A percentile compares a stretch with the other conserved stretches of the same genome.
Conservation (phyloP, 768 basidiomycete genomes). For the Pholiota molesta region DNA sequence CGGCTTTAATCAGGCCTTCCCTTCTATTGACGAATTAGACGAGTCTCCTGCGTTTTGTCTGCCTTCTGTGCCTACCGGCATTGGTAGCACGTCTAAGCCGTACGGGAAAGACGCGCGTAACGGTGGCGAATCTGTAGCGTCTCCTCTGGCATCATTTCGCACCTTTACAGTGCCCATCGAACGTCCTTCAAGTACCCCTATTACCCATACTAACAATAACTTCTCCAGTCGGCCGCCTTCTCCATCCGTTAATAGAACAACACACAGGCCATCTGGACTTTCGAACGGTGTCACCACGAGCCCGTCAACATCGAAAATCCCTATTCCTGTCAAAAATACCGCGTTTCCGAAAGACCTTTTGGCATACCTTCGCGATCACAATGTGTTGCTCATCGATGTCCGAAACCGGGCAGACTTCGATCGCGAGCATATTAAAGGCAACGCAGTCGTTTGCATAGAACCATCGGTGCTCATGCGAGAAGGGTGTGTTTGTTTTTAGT, state of each 20-base stretch:
- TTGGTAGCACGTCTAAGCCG: constrained; percentile 26
- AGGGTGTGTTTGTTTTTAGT: constrained; percentile 49
- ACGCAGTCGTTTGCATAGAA: constrained; percentile 83
- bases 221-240: constrained; percentile 69
- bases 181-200: constrained; percentile 73
- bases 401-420: constrained; percentile 81
- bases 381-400: constrained; percentile 81
- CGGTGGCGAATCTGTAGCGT: constrained; percentile 29
- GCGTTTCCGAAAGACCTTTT: constrained; percentile 62
- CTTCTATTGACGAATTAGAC: constrained; percentile 77
- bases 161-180: constrained; percentile 47
- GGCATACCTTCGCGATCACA: constrained; percentile 57
- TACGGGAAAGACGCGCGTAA: constrained; percentile 24
- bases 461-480: constrained; percentile 72
- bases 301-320: constrained; percentile 37
- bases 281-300: constrained; percentile 33
- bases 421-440: constrained; percentile 65
- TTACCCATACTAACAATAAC: constrained; percentile 56
- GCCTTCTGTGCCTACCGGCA: constrained; percentile 51
- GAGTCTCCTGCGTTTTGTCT: constrained; percentile 52
- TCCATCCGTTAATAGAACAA: constrained; percentile 37
- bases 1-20: constrained; percentile 70
- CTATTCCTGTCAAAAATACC: constrained; percentile 60
- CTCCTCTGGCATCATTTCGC: constrained; percentile 33
- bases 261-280: constrained; percentile 35